phyloP scores from a whole-genome alignment of 2,329 filamentous ascomycete genomes.

The Colletotrichum incanum region DNA sequence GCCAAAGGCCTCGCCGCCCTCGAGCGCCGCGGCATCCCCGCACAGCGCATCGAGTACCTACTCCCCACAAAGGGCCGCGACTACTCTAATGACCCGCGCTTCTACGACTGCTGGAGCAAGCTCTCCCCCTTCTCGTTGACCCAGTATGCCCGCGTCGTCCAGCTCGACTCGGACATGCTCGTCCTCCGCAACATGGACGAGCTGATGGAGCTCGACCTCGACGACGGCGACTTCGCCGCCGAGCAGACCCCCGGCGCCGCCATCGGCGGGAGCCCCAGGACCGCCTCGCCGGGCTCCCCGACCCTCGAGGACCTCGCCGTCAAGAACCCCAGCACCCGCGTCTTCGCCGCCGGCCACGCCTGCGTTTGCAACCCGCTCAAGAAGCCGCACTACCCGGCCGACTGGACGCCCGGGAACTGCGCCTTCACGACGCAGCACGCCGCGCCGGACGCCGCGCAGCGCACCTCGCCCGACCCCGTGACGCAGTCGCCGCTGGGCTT shows the following conservation, averaged over 20 bases:
- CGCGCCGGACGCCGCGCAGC: constrained; percentile 64
- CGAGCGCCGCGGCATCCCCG: constrained; percentile 77
- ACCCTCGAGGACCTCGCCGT: constrained; percentile 24
- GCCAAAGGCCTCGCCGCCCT: constrained; percentile 78
- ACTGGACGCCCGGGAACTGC: constrained; percentile 75
- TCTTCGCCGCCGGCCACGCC: constrained; percentile 88
- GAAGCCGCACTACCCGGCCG: constrained; percentile 82
- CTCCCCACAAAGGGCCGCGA: constrained; percentile 76
- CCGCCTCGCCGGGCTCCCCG: constrained; percentile 4
- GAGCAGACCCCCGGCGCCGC: constrained; percentile 32
- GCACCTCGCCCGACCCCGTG: constrained; percentile 59
- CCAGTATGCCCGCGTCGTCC: constrained; percentile 85
- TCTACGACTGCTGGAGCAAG: constrained; percentile 94
- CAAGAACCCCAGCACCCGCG: constrained; percentile 56
- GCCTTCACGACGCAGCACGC: constrained; percentile 71
- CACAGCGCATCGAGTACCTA: constrained; percentile 80
- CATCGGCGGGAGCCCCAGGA: constrained; percentile 31
- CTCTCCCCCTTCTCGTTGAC: constrained; percentile 83
- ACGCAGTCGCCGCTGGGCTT: constrained; percentile 63
- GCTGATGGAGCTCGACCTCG: constrained; percentile 86
- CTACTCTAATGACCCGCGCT: constrained; percentile 84
- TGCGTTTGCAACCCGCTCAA: constrained; percentile 89
- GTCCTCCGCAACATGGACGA: constrained; percentile 90
- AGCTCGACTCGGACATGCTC: constrained; percentile 92
- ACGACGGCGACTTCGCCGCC: constrained; percentile 56